Evolutionary conservation across 139 green algal genomes (phyloP).

Genomic region (Chlamydomonas sphaeroides): DNA sequence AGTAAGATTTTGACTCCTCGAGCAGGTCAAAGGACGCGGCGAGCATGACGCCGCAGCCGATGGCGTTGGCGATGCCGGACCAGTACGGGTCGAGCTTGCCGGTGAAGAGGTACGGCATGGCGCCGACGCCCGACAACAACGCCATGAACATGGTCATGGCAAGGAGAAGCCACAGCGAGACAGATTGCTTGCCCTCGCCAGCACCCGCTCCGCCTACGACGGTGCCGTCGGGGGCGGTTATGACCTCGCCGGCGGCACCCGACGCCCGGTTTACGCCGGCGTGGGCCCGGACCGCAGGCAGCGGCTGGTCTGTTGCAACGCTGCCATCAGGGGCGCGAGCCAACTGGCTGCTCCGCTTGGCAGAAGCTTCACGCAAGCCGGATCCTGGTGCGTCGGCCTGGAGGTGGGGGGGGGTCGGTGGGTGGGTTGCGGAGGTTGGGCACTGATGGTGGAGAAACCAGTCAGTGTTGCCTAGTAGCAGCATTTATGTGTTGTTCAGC

Average conservation of each 20-base stretch:
- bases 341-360: neutral
- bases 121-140: slow-evolving; percentile 68
- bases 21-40: slow-evolving; percentile 95
- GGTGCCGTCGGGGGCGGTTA: too few relatives aligned
- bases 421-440: too few relatives aligned
- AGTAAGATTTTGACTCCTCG: slow-evolving; percentile 86
- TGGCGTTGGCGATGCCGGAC: slow-evolving; percentile 86
- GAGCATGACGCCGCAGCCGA: slow-evolving; percentile 98
- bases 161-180: slow-evolving; percentile 53
- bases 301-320: neutral
- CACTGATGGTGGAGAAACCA: too few relatives aligned
- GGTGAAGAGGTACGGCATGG: slow-evolving; percentile 84
- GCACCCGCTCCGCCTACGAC: too few relatives aligned
- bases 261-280: neutral
- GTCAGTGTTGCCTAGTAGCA: too few relatives aligned
- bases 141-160: slow-evolving; percentile 80
- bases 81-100: slow-evolving; percentile 52
- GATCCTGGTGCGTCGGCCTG: too few relatives aligned
- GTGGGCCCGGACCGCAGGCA: neutral
- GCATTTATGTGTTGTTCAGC: too few relatives aligned
- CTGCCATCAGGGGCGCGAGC: neutral
- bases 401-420: too few relatives aligned
- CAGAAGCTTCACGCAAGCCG: neutral
- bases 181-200: neutral
- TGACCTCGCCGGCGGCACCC: too few relatives aligned